Conservation (phyloP, 495 filamentous ascomycete species). For the Sordaria brevicollis region DNA sequence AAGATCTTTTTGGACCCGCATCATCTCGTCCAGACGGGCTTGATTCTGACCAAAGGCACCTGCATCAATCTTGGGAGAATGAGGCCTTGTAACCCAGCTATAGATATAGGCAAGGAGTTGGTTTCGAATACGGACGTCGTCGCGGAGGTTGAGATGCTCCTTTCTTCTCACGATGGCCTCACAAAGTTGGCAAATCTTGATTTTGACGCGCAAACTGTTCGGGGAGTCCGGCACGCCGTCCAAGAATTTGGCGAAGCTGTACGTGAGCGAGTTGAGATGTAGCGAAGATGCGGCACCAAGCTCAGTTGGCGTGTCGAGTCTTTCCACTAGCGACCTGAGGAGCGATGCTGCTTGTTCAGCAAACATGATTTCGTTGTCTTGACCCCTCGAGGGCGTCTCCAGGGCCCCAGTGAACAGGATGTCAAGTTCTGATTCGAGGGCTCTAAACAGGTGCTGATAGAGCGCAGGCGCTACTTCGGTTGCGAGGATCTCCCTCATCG, state of each 20-base stretch:
- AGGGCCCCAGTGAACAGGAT: constrained; percentile 43
- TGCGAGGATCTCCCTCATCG: constrained; percentile 50
- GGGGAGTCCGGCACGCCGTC: constrained; percentile 41
- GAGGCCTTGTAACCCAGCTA: constrained; percentile 51
- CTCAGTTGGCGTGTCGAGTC: constrained; percentile 48
- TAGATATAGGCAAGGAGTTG: constrained; percentile 54
- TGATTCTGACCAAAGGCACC: constrained; percentile 2
- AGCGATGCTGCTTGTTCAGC: constrained; percentile 54
- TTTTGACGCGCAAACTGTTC: constrained; percentile 48
- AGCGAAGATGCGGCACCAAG: constrained; percentile 45
- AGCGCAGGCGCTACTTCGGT: constrained; percentile 48
- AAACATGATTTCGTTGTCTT: constrained; percentile 50
- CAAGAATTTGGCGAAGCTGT: constrained; percentile 52
- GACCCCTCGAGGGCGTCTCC: constrained; percentile 37
- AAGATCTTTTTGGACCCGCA: constrained; percentile 48
- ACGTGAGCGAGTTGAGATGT: constrained; percentile 47
- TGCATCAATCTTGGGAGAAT: constrained; percentile 24
- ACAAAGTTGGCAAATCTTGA: constrained; percentile 54
- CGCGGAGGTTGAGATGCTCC: constrained; percentile 53
- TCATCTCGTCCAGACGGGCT: constrained; percentile 38
- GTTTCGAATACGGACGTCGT: constrained; percentile 55
- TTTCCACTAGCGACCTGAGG: constrained; percentile 50
- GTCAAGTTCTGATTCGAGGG: constrained; percentile 50
- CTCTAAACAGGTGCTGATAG: constrained; percentile 49
- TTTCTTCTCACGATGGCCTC: constrained; percentile 55